Evolutionary conservation across 169 alveolate species (phyloP), one percentile per base, ranked within the genome.

Genomic region (Eimeria acervulina): DNA sequence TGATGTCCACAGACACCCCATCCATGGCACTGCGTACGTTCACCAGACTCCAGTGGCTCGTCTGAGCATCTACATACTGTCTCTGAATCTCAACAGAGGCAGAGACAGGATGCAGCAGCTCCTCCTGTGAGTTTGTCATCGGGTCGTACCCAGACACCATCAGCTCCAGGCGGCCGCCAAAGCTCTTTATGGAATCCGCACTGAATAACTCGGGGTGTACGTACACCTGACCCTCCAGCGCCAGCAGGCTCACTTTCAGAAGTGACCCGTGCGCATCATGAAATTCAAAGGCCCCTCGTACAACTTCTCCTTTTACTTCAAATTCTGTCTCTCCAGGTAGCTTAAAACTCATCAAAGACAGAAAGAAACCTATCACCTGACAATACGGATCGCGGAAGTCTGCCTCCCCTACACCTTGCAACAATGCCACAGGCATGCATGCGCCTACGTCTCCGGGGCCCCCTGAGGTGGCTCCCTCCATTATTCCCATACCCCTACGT

Each of bases 111-210:
- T 84, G 96, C 28, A 94, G 78, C 51, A 94, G 74, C 68, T 94
- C 96, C 44, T 85, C 95, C 38, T 84, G 95, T 6, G 96, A 94
- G 68, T 94, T 94, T 12, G 85, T 84, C 96, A 94, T 94, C 36
- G 96, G 96, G 47, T 94, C 96, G 36, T 94, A 94, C n/a, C 94
- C 96, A 7, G 96, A 70, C 38, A 94, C 89, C 95, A 92, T 92
- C 47, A 92, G 52, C 72, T 92, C 95, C 85, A 92, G 40, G 42
- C 84, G 66, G 51, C 91, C 95, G 12, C 91, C 95, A 21, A 78
- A 76, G 81, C 42, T 52, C 84, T 92, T 92, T 21, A 92, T 61
- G 8, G 95, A 84, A n/a, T 92, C 72, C 7, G 72, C 84, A 15
- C 92, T 76, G 51, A 91, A 84, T 19, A 92, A 55, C 59, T 84